These are phyloP conservation scores for button mushroom (Agaricus bisporus) DNA, from an alignment of 768 basidiomycete genomes.

Conservation along the genomic window DNA sequence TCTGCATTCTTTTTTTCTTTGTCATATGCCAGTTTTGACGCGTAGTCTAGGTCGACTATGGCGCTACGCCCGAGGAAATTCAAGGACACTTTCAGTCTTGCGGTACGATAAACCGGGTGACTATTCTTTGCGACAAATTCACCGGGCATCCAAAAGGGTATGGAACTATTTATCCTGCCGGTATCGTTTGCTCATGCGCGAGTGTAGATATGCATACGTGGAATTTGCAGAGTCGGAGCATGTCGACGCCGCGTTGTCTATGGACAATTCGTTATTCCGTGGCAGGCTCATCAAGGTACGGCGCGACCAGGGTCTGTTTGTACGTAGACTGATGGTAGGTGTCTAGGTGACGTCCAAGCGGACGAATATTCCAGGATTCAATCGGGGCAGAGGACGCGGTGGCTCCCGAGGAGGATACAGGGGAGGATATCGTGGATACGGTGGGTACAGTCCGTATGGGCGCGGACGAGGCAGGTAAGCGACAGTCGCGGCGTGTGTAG, in stretches of 20 bases:
- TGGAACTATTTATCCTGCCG: constrained; percentile 1
- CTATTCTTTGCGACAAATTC: constrained; percentile 99
- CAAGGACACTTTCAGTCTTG: constrained; percentile 97
- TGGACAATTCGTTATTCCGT: constrained; percentile 95
- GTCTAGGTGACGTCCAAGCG: constrained; percentile 87
- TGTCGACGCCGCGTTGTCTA: constrained; percentile 83
- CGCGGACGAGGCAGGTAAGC: constrained; percentile 71
- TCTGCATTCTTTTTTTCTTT: constrained; percentile 39
- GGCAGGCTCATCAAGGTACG: constrained; percentile 86
- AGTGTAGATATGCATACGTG: constrained; percentile 87
- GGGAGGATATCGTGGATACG: constrained; percentile 43
- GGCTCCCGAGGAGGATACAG: constrained; percentile 48
- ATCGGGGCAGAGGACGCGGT: constrained; percentile 71
- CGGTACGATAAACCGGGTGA: constrained; percentile 97
- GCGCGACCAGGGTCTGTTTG: neutral
- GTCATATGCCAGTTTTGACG: constrained; percentile 9
- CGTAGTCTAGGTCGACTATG: constrained; percentile 82
- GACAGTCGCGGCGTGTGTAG: neutral
- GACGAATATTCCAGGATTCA: constrained; percentile 93
- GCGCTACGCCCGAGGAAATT: constrained; percentile 96
- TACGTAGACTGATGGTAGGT: neutral
- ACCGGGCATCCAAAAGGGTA: constrained; percentile 99
- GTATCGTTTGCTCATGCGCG: neutral
- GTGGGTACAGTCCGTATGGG: constrained; percentile 56
- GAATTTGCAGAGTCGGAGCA: constrained; percentile 94